Evolutionary conservation across 2,329 filamentous ascomycete species (phyloP).

Genomic region (Nigrospora osmanthi): DNA sequence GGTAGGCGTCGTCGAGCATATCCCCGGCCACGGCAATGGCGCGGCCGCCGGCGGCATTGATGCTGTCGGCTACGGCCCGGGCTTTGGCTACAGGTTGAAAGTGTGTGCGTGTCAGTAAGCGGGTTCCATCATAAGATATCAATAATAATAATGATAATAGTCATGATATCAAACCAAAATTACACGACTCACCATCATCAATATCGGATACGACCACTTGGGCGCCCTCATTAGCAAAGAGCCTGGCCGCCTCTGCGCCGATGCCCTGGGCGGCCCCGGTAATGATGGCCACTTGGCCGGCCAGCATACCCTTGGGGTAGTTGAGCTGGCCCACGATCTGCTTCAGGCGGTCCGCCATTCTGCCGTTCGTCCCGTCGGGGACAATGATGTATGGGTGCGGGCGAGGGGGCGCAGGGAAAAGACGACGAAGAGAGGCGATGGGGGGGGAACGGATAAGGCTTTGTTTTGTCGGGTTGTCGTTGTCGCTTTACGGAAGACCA

Average conservation of each 20-base stretch:
- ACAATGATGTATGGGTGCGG: no score
- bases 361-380: no score
- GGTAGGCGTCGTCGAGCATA: constrained; percentile 63
- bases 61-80: constrained; percentile 56
- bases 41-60: constrained; percentile 58
- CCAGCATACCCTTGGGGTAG: constrained; percentile 71
- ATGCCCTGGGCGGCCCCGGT: constrained; percentile 84
- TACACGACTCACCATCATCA: constrained; percentile 49
- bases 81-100: constrained; percentile 56
- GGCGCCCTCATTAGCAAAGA: constrained; percentile 84
- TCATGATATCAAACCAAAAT: no score
- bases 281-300: constrained; percentile 77
- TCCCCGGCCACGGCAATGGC: constrained; percentile 73
- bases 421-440: no score
- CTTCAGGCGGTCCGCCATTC: constrained; percentile 50
- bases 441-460: no score
- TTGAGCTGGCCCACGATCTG: constrained; percentile 76
- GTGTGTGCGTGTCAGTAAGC: neutral
- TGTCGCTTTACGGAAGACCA: no score
- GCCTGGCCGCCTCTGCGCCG: constrained; percentile 71
- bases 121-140: neutral
- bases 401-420: no score
- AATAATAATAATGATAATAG: no score
- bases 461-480: no score
- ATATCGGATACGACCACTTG: constrained; percentile 81